Percentiles rank a stretch among this genome's conserved stretches.
phyloP scores from a whole-genome alignment of 768 basidiomycete species.

The Obba rivulosa region DNA sequence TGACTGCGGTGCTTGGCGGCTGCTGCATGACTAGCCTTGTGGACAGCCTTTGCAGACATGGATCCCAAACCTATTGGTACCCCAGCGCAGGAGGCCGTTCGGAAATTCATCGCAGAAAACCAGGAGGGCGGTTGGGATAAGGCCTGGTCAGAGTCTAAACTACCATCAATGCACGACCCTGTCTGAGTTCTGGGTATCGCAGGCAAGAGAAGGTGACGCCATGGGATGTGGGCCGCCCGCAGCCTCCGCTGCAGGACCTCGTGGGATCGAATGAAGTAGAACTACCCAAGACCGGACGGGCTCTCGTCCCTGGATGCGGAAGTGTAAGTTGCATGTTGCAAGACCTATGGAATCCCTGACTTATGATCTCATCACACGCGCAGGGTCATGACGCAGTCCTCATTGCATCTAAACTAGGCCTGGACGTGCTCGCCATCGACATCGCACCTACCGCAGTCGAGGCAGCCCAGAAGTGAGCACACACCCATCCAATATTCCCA shows the following conservation, averaged over 20 bases:
- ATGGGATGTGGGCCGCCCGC: constrained; percentile 54
- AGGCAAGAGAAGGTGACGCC: constrained; percentile 49
- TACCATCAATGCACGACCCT: no score
- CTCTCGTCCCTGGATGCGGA: constrained; percentile 58
- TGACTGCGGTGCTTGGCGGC: no score
- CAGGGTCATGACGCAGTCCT: constrained; percentile 60
- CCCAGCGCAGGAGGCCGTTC: neutral
- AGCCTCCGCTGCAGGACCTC: constrained; percentile 51
- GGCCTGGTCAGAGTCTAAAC: constrained; percentile 10
- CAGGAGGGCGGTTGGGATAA: constrained; percentile 11
- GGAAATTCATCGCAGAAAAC: constrained; percentile 5
- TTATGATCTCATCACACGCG: neutral
- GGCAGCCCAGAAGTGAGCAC: constrained; percentile 4
- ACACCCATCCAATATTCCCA: neutral
- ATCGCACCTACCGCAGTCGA: constrained; percentile 48
- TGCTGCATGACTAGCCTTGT: no score
- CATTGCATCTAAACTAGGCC: constrained; percentile 43
- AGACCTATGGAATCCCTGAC: neutral
- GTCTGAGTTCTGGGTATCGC: no score
- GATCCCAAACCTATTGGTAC: neutral
- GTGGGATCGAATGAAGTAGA: constrained; percentile 40
- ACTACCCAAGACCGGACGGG: constrained; percentile 37
- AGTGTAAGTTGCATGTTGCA: constrained; percentile 20
- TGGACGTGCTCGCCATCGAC: constrained; percentile 47
- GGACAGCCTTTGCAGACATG: no score